These are phyloP conservation scores for Mortierella sp. DNA, from an alignment of 371 early-diverging fungal species.

Conservation along the genomic window DNA sequence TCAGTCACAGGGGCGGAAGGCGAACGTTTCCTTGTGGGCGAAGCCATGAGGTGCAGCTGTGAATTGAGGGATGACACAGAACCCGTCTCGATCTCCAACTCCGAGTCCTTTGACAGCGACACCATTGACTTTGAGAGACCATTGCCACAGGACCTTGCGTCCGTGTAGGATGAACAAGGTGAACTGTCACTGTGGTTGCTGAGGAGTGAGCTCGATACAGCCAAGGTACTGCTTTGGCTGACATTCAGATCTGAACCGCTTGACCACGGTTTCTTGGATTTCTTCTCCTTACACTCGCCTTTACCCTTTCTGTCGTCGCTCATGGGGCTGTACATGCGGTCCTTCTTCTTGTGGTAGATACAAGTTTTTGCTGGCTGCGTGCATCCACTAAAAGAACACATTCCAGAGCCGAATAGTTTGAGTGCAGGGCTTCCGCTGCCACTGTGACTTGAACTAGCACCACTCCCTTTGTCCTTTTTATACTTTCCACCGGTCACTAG, in stretches of 20 bases:
- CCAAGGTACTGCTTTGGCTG: conserved; percentile 13
- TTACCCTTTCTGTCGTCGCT: conserved; percentile 29
- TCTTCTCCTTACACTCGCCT: conserved; percentile 16
- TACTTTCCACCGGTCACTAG: conserved; percentile 29
- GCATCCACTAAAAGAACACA: conserved; percentile 42
- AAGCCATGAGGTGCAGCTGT: conserved; percentile 4
- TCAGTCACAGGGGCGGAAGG: conserved; percentile 42
- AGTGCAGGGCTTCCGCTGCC: conserved; percentile 28
- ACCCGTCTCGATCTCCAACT: conserved; percentile 4
- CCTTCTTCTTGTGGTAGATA: conserved; percentile 34
- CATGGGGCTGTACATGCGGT: conserved; percentile 8
- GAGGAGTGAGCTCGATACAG: conserved; percentile 9
- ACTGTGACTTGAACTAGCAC: conserved; percentile 35
- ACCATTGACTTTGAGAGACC: conserved; percentile 32
- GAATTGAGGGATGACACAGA: conserved; percentile 10
- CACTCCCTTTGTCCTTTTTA: conserved; percentile 38
- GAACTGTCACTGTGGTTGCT: conserved; percentile 4
- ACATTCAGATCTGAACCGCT: conserved; percentile 18
- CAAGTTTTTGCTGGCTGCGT: conserved; percentile 41
- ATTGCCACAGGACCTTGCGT: neutral
- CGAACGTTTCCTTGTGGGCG: conserved; percentile 20
- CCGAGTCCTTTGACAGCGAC: conserved; percentile 26
- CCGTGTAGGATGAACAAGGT: neutral
- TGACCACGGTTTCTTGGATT: conserved; percentile 8
- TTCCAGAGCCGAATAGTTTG: conserved; percentile 25